Conservation (phyloP, 345 rosid genomes). For the Gossypium ekmanianum region DNA sequence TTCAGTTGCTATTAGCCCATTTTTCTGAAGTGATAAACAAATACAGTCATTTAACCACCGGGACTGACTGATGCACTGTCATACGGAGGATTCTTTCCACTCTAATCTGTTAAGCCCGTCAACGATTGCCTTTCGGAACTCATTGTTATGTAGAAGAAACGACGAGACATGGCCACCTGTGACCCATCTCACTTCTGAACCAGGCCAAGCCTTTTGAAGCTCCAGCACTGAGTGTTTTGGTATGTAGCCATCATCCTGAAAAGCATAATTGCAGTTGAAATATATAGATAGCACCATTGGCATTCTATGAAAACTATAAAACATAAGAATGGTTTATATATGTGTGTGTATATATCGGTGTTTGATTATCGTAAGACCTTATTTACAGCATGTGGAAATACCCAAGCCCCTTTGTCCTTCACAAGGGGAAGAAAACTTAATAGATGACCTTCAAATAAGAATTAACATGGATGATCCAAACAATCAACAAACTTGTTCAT, state of each 20-base stretch:
- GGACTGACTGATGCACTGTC: slow-evolving; percentile 15
- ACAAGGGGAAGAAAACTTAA: neutral
- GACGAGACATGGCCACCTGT: slow-evolving; percentile 96
- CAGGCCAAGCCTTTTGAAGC: slow-evolving; percentile 99
- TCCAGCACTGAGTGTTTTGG: slow-evolving; percentile 91
- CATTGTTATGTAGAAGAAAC: slow-evolving; percentile 70
- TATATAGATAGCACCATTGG: neutral
- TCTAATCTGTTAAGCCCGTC: slow-evolving; percentile 72
- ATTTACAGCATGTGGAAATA: neutral
- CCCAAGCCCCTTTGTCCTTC: neutral
- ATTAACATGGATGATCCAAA: neutral
- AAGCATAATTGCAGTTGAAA: neutral
- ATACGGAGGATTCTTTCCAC: slow-evolving; percentile 74
- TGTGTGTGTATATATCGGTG: neutral
- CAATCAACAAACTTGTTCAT: neutral
- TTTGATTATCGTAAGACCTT: neutral
- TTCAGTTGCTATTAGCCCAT: slow-evolving; percentile 15
- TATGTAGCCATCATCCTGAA: slow-evolving; percentile 94
- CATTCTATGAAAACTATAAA: neutral
- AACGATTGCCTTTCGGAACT: slow-evolving; percentile 78
- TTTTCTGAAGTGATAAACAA: neutral
- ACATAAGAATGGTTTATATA: neutral
- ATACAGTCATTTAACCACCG: neutral
- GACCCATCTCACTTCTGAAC: slow-evolving; percentile 99
- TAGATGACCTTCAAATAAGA: neutral